Conservation (phyloP, 441 rosid genomes). For the Omphalea diandra region DNA sequence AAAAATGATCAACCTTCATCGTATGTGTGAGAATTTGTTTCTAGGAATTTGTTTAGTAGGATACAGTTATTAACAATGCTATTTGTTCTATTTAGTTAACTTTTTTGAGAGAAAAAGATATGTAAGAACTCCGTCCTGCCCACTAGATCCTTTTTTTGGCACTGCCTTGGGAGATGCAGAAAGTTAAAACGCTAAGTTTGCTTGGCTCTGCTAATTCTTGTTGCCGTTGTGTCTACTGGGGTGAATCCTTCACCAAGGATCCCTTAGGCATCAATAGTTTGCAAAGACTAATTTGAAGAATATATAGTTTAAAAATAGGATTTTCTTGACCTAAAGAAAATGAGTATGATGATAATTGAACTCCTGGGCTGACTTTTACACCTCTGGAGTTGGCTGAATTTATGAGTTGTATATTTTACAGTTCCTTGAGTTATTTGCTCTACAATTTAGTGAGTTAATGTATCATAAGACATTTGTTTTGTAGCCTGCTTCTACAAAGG, state of each 20-base stretch:
- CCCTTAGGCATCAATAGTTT: background rate
- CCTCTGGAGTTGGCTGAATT: background rate
- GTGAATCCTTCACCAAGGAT: background rate
- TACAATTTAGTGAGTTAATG: background rate
- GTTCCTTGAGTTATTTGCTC: background rate
- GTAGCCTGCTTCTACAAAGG: slow-evolving; percentile 78
- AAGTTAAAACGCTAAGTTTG: background rate
- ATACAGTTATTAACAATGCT: too few relatives aligned
- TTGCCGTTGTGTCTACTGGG: background rate
- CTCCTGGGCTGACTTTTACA: too few relatives aligned
- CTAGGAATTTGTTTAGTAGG: too few relatives aligned
- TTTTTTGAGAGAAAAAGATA: too few relatives aligned
- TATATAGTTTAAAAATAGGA: background rate
- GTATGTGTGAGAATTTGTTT: too few relatives aligned
- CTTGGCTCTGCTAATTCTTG: background rate
- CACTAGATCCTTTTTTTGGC: too few relatives aligned
- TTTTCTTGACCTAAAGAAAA: background rate
- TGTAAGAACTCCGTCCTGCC: too few relatives aligned
- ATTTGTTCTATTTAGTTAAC: too few relatives aligned
- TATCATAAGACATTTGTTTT: background rate
- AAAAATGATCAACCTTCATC: too few relatives aligned
- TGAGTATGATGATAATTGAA: background rate
- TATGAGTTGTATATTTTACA: background rate
- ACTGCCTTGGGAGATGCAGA: too few relatives aligned
- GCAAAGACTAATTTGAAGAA: background rate